A percentile compares a stretch with the other conserved stretches of the same genome.
Conservation (phyloP, 495 filamentous ascomycete species). For the Neurospora discreta region DNA sequence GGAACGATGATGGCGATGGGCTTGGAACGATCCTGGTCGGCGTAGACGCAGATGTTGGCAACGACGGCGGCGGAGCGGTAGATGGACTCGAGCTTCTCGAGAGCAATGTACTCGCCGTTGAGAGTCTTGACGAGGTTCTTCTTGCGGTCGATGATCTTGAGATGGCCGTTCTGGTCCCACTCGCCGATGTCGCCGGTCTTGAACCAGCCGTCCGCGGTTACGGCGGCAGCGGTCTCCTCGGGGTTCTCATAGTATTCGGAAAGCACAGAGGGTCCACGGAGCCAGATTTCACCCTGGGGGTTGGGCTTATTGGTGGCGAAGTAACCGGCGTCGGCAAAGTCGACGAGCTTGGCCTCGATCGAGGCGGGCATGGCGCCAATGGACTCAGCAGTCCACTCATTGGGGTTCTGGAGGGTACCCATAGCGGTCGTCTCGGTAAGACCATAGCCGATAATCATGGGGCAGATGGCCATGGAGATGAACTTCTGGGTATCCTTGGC, state of each 20-base stretch:
- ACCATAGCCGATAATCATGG: constrained; percentile 91
- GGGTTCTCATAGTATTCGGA: constrained; percentile 71
- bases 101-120: constrained; percentile 94
- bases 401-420: constrained; percentile 82
- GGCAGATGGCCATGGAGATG: constrained; percentile 77
- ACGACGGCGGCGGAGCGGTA: constrained; percentile 81
- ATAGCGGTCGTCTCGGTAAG: constrained; percentile 92
- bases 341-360: constrained; percentile 88
- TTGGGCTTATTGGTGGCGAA: constrained; percentile 70
- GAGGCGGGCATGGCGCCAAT: constrained; percentile 74
- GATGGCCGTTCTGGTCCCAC: constrained; percentile 69
- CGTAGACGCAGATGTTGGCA: constrained; percentile 91
- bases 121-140: constrained; percentile 96
- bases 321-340: constrained; percentile 91
- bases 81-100: constrained; percentile 96
- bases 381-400: constrained; percentile 75
- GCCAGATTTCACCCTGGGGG: constrained; percentile 92
- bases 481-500: constrained; percentile 81
- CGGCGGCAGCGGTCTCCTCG: constrained; percentile 66
- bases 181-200: constrained; percentile 93
- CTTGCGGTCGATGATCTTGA: constrained; percentile 91
- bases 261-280: constrained; percentile 68
- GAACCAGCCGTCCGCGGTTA: constrained; percentile 82
- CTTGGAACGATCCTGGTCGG: constrained; percentile 66
- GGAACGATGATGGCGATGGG: constrained; percentile 93